Evolutionary conservation across 768 basidiomycete species (phyloP), one percentile per base, ranked within the genome.

Genomic region (Suillus cothurnatus): DNA sequence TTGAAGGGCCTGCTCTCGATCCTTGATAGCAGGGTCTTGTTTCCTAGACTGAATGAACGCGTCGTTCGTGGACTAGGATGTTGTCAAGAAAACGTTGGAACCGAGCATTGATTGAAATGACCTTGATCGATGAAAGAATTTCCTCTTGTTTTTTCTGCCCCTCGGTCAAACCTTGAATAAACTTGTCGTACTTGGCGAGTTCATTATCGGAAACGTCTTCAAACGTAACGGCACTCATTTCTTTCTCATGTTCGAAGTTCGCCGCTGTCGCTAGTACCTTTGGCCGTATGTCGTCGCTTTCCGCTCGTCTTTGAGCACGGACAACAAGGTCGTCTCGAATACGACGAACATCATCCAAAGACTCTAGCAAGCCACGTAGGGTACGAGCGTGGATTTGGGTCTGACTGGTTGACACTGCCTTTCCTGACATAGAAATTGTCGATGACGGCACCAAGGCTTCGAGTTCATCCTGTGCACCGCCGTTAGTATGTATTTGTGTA

Each of bases 221-320:
- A 73, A 98, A 98, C 89, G 91, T 91, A 28, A 88, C 91, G 0
- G 96, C 88, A 41, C 89, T 87, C 21, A 94, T 85, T 70, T 94
- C 88, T 4, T 81, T 79, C 74, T 90, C 83, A 31, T 84, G 82
- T 61, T 90, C 88, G 53, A 95, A 82, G 3, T 85, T 85, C 19
- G 84, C 80, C 0, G 93, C 88, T 28, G 88, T 88, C 60, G 81
- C 83, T 67, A 92, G 70, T 28, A 99, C 86, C 2, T 85, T 84
- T 7, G 85, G 78, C 15, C 85, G 83, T 57, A 98, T 88, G 71
- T 97, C 90, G 66, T 97, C 95, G 0, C 81, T 80, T 8, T 84
- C 83, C 0, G 86, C 83, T 8, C 90, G 79, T 19, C 84, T 82
- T 60, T 85, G 81, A 4, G 89, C 93, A 39, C 91, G 84, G 19